phyloP scores from a whole-genome alignment of 1,139 yeast genomes.

The Lizanozyma gosingica region DNA sequence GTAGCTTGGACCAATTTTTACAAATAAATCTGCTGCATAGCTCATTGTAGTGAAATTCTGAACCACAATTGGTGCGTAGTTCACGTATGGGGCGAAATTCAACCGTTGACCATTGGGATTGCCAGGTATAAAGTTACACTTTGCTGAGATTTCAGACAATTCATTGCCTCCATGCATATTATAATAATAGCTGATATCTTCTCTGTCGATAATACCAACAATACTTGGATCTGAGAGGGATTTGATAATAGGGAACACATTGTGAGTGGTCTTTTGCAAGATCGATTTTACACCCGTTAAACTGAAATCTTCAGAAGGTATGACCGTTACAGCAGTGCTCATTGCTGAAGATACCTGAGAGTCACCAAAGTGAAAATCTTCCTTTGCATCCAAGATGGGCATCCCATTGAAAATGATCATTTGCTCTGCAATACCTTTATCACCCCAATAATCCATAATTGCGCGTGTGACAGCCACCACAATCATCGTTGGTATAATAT shows the following conservation, averaged over 20 bases:
- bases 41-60: conserved; percentile 49
- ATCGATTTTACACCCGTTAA: conserved; percentile 28
- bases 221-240: conserved; percentile 24
- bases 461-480: conserved; percentile 86
- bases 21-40: conserved; percentile 59
- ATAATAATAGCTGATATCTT: background rate
- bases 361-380: conserved; percentile 49
- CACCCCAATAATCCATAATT: conserved; percentile 68
- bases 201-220: conserved; percentile 27
- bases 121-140: conserved; percentile 13
- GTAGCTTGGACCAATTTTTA: conserved; percentile 72
- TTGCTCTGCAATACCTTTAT: conserved; percentile 83
- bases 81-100: conserved; percentile 38
- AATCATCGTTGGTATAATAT: conserved; percentile 91
- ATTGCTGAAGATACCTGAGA: conserved; percentile 56
- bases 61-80: conserved; percentile 58
- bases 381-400: conserved; percentile 75
- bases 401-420: conserved; percentile 85
- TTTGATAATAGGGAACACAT: conserved; percentile 49
- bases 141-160: background rate
- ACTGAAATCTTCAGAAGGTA: conserved; percentile 34
- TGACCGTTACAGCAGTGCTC: conserved; percentile 44
- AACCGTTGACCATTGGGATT: conserved; percentile 7
- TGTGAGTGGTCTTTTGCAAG: conserved; percentile 28
- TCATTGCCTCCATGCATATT: background rate